Evolutionary conservation across 2,329 filamentous ascomycete genomes (phyloP).

Genomic region (Ophiocordyceps sinensis): DNA sequence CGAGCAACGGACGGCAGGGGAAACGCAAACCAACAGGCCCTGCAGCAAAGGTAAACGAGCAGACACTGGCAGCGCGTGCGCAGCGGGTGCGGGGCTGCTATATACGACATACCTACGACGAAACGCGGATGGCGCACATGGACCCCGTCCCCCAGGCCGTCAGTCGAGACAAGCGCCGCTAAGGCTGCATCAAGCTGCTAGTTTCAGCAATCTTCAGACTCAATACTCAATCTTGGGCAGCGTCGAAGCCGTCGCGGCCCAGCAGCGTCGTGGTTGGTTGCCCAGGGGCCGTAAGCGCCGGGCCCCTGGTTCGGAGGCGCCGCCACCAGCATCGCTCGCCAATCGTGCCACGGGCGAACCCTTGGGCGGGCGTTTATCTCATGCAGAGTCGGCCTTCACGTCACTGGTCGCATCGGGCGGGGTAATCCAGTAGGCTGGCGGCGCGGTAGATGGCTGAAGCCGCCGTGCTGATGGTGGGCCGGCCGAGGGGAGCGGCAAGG

Average conservation of each 20-base stretch:
- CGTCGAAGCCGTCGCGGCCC: too few species aligned
- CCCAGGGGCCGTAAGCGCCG: constrained; percentile 11
- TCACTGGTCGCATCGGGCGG: too few species aligned
- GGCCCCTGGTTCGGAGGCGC: constrained; percentile 3
- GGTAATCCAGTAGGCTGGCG: too few species aligned
- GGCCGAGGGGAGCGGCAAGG: too few species aligned
- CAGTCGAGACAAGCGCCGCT: constrained; percentile 1
- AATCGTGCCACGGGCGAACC: too few species aligned
- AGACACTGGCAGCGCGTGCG: not conserved
- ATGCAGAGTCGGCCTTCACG: constrained; percentile 3
- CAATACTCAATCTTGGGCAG: too few species aligned
- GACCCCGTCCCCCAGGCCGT: not conserved
- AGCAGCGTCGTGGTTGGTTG: too few species aligned
- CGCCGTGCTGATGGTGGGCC: too few species aligned
- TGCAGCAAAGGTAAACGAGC: not conserved
- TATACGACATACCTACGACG: not conserved
- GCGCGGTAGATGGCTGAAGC: too few species aligned
- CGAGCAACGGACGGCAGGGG: not conserved
- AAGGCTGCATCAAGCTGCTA: constrained; percentile 1
- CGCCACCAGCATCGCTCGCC: too few species aligned
- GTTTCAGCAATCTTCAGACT: not conserved
- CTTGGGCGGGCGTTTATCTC: constrained; percentile 13
- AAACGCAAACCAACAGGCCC: not conserved
- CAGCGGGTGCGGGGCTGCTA: constrained; percentile 1
- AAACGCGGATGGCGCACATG: not conserved